A percentile compares a stretch with the other conserved stretches of the same genome.
These are phyloP conservation scores for Cryphonectria radicalis DNA, from an alignment of 2,329 filamentous ascomycete genomes.

Conservation along the genomic window DNA sequence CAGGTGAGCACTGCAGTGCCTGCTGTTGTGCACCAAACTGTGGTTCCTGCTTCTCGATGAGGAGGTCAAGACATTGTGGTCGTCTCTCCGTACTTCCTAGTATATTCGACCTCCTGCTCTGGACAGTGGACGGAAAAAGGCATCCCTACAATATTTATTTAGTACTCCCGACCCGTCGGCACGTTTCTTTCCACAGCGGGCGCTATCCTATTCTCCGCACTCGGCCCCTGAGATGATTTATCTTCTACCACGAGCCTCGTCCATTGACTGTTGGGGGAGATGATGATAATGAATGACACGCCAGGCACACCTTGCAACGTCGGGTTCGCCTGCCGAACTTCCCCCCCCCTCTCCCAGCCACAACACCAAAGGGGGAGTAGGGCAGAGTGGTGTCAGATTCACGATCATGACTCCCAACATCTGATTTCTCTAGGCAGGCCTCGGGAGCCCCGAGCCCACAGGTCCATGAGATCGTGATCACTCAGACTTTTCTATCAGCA, in stretches of 20 bases:
- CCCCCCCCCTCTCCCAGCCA: too few species aligned
- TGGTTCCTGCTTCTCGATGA: not conserved
- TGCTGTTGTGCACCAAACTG: not conserved
- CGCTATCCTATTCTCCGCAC: constrained; percentile 2
- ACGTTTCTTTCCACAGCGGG: not conserved
- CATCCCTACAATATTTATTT: not conserved
- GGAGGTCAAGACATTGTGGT: not conserved
- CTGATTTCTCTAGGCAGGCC: not conserved
- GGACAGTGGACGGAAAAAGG: too few species aligned
- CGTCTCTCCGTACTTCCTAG: not conserved
- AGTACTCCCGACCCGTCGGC: not conserved
- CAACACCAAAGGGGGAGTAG: not conserved
- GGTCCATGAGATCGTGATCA: not conserved
- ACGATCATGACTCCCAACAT: not conserved
- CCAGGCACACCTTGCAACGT: constrained; percentile 7
- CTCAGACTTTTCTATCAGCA: not conserved
- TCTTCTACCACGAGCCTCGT: not conserved
- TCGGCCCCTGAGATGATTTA: not conserved
- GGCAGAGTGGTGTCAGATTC: not conserved
- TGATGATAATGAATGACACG: not conserved
- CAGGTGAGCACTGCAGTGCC: not conserved
- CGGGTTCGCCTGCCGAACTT: not conserved
- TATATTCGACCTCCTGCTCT: not conserved
- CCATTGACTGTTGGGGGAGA: not conserved
- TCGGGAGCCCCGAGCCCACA: not conserved